Conservation (phyloP, 1,284 basidiomycete species). For the Trametes sp. region DNA sequence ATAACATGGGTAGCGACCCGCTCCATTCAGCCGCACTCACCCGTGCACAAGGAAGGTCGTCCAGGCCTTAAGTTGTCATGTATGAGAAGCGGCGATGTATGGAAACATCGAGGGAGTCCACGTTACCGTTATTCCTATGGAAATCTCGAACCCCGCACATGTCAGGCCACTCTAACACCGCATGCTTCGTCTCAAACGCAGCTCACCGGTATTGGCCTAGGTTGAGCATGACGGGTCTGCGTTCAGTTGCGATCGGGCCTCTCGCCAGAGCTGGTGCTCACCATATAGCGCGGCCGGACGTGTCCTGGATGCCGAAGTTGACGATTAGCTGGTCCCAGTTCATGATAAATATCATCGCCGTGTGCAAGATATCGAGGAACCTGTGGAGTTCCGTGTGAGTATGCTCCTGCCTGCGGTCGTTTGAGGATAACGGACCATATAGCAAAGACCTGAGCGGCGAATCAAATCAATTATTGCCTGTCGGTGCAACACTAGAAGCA, state of each 20-base stretch:
- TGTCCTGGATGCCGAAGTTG: slow-evolving; percentile 9
- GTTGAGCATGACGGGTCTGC: neutral
- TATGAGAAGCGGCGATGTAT: too few relatives aligned
- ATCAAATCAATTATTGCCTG: neutral
- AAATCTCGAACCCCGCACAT: neutral
- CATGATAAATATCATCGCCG: slow-evolving; percentile 19
- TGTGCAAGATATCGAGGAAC: slow-evolving; percentile 17
- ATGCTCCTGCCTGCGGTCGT: too few relatives aligned
- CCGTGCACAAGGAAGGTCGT: neutral
- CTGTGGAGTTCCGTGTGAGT: neutral
- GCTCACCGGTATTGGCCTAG: slow-evolving; percentile 1
- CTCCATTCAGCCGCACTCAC: neutral
- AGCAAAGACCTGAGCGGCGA: neutral
- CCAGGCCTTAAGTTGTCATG: neutral
- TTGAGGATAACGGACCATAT: neutral
- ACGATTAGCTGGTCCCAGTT: slow-evolving; percentile 19
- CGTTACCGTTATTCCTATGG: slow-evolving; percentile 18
- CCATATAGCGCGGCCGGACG: slow-evolving; percentile 11
- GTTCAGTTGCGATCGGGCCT: too few relatives aligned
- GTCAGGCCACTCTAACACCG: neutral
- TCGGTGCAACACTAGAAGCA: too few relatives aligned
- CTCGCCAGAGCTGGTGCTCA: too few relatives aligned
- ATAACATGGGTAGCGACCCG: too few relatives aligned
- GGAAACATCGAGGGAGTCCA: too few relatives aligned
- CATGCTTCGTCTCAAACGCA: neutral